Percentiles rank a stretch among this genome's conserved stretches.
Conservation (phyloP, 148 eudicot species). For the Amaranthus palmeri region DNA sequence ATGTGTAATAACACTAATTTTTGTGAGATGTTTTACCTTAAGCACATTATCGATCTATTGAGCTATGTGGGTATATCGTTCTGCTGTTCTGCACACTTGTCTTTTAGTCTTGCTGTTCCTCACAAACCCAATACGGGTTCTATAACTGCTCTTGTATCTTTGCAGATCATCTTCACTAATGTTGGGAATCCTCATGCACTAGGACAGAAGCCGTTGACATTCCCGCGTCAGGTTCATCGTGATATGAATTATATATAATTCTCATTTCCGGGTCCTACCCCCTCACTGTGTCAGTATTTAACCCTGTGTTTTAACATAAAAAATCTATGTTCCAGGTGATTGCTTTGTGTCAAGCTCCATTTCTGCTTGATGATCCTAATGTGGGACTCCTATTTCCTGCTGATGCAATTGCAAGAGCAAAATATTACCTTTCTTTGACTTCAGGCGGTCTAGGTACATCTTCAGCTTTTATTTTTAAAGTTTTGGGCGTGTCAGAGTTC, state of each 20-base stretch:
- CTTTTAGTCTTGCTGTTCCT: neutral
- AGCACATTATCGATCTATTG: neutral
- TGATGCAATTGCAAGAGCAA: conserved; percentile 95
- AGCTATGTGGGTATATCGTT: neutral
- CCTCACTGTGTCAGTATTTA: neutral
- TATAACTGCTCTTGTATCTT: conserved; percentile 14
- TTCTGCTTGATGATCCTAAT: conserved; percentile 95
- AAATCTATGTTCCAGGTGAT: conserved; percentile 56
- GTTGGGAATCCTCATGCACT: conserved; percentile 99
- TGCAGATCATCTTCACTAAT: conserved; percentile 95
- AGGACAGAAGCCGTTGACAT: conserved; percentile 92
- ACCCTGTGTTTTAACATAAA: conserved; percentile 7
- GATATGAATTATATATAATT: neutral
- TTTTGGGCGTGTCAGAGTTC: neutral
- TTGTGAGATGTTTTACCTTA: neutral
- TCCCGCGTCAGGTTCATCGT: conserved; percentile 82
- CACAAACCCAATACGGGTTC: neutral
- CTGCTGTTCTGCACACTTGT: neutral
- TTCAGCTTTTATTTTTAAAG: neutral
- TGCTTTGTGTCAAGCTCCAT: conserved; percentile 99
- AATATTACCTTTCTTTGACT: conserved; percentile 70
- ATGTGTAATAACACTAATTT: conserved; percentile 4
- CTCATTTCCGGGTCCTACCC: neutral
- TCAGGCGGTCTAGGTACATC: conserved; percentile 88
- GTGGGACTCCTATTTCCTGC: conserved; percentile 92